Base-by-base conservation (phyloP, 306 rosid genomes). In the Prunus mira region DNA sequence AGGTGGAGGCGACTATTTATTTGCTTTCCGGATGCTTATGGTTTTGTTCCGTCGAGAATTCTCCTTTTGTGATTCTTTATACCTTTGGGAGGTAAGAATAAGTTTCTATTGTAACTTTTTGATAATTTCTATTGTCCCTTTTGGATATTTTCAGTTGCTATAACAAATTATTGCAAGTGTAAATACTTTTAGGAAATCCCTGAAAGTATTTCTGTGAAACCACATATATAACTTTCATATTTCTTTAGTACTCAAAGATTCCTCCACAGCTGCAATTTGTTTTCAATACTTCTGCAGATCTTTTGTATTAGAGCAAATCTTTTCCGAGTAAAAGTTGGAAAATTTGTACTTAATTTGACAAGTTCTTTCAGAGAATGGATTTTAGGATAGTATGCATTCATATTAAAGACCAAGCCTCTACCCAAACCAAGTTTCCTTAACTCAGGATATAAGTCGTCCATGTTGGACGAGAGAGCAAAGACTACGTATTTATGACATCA, bases 11-110 rank as follows among this genome's bases (percentile, higher is more conserved):
- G 96, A 91, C 77, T 96, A 93, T 85, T 80, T 96, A 66, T 96
- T 96, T 49, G 99, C 99, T 67, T 91, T 96, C 86, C 96, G 99
- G 91, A 96, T 96, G 99, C 96, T 96, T 60, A 96, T 96, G 99
- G 99, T 96, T 86, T 79, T 88, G 82, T 96, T 96, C 78, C 98
- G 99, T 49, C 93, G 99, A 77, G 99, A 96, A 71, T 96, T 96
- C 86, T 96, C 99, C 38, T 96, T 96, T 75, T 91, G 99, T 77
- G 99, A 96, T 80, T 92, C 99, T 9, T 84, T 96, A 84, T 96
- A 86, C 84, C 98, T 96, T 80, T 96, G 99, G 99, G 99, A 96
- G 99, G 99, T 93, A 78, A 65, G 87, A 76, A 65, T 43, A 22
- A 62, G 50, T 41, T 74, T 55, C 77, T 24, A 9, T 63, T 46